These are phyloP conservation scores for Amanita rubescens DNA, from an alignment of 768 basidiomycete species.

Conservation along the genomic window DNA sequence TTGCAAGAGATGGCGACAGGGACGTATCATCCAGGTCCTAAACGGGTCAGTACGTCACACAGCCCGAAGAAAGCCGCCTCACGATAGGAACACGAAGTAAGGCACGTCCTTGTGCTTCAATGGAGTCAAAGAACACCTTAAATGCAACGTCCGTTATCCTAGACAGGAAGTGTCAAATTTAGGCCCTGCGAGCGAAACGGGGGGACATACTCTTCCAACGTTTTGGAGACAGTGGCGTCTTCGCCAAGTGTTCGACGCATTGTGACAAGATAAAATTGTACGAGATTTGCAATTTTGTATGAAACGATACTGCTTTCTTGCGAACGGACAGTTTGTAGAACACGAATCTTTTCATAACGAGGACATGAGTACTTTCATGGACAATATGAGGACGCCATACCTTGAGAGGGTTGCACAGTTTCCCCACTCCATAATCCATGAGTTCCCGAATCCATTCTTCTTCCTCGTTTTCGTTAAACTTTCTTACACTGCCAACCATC, in stretches of 20 bases:
- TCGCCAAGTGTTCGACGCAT: slow-evolving; percentile 90
- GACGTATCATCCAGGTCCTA: slow-evolving; percentile 67
- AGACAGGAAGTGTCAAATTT: background rate
- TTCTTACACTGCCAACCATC: slow-evolving; percentile 72
- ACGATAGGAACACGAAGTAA: slow-evolving; percentile 49
- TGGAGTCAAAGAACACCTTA: slow-evolving; percentile 80
- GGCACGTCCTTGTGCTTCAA: slow-evolving; percentile 76
- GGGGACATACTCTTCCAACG: slow-evolving; percentile 66
- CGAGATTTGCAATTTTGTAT: slow-evolving; percentile 90
- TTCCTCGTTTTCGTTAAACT: slow-evolving; percentile 48
- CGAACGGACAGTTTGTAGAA: slow-evolving; percentile 88
- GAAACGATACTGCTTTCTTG: slow-evolving; percentile 91
- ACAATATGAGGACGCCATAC: slow-evolving; percentile 28
- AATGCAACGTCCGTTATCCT: slow-evolving; percentile 81
- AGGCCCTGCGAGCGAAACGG: background rate
- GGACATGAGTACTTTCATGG: background rate
- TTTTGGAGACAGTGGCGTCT: slow-evolving; percentile 68
- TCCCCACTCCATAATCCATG: slow-evolving; percentile 76
- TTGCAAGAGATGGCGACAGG: slow-evolving; percentile 62
- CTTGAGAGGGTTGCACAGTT: slow-evolving; percentile 84
- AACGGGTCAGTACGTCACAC: slow-evolving; percentile 10
- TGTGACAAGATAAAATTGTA: slow-evolving; percentile 90
- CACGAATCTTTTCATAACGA: slow-evolving; percentile 49
- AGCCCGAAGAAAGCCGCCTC: slow-evolving; percentile 14
- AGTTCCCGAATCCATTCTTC: slow-evolving; percentile 76